Evolutionary conservation across 1,139 yeast species (phyloP).

Genomic region (Groenewaldozyma sp.): DNA sequence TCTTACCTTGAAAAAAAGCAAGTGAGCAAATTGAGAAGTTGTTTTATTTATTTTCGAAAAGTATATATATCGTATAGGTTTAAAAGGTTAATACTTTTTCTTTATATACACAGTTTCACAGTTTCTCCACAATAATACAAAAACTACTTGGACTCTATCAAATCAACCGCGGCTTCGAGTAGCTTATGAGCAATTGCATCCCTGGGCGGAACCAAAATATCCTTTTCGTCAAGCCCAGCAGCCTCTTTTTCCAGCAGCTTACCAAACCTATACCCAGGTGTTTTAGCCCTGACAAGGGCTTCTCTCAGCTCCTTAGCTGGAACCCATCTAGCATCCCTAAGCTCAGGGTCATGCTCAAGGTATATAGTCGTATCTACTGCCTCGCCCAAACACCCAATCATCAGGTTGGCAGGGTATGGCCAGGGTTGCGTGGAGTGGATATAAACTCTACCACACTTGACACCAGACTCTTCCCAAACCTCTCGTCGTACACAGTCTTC

Average conservation of each 20-base stretch:
- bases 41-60: no score
- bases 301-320: conserved; percentile 43
- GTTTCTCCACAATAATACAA: no score
- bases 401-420: conserved; percentile 91
- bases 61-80: no score
- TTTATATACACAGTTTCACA: no score
- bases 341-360: conserved; percentile 75
- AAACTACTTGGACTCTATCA: background rate
- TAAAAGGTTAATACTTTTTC: no score
- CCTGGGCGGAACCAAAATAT: conserved; percentile 37
- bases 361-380: conserved; percentile 35
- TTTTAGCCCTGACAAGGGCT: conserved; percentile 36
- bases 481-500: conserved; percentile 85
- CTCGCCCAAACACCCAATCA: conserved; percentile 78
- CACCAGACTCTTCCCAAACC: conserved; percentile 94
- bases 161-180: conserved; percentile 28
- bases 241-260: background rate
- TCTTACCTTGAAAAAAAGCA: no score
- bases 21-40: no score
- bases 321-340: conserved; percentile 81
- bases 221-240: conserved; percentile 13
- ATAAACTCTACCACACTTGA: conserved; percentile 47
- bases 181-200: conserved; percentile 42
- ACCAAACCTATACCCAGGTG: conserved; percentile 10
- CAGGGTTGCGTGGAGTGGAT: conserved; percentile 79